Evolutionary conservation across 805 yeast genomes (phyloP), one percentile per base, ranked within the genome.

Genomic region (Sugiyamaella valdiviana): DNA sequence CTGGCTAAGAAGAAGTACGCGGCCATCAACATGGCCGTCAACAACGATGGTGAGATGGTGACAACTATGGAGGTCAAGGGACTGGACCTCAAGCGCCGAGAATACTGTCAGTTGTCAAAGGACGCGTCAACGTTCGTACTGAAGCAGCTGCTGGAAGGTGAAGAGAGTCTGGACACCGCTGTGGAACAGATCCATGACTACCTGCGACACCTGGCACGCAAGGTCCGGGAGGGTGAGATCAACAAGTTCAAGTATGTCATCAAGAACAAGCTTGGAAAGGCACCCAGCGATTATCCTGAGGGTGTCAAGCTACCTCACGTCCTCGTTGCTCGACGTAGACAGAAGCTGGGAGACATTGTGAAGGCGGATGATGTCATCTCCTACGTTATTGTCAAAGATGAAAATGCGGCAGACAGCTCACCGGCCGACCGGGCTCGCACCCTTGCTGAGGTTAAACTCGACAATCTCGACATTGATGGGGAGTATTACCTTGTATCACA

Each of bases 1-100:
- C 95, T 88, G 64, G 86, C 96, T n/a, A 93, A 93, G 72, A 93
- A 93, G 78, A 93, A 93, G 69, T 93, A 93, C 63, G 99, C 99
- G 6, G 98, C 98, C 1, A 72, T 90, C 70, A 84, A 81, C 59
- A 78, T 78, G 24, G 65, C 76, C 72, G 51, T 69, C 64, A 45
- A 74, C 74, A 57, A 68, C 55, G 51, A 70, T 71, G 84, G 88
- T 9, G 76, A 78, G 9, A 79, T 83, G 50, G 72, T 68, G 44
- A 70, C 81, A 5, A 63, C 70, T 16, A 71, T 91, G 53, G 97
- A 93, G 65, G 96, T 91, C 39, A 93, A 93, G 65, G 99, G 99
- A 61, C 76, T 93, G 44, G 99, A 93, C 71, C 83, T 93, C 95
- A 82, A 79, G 62, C 89, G 99, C 66, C 87, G 99, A 73, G 99